phyloP scores from a whole-genome alignment of 2,329 filamentous ascomycete genomes.

The Fusarium sp. region DNA sequence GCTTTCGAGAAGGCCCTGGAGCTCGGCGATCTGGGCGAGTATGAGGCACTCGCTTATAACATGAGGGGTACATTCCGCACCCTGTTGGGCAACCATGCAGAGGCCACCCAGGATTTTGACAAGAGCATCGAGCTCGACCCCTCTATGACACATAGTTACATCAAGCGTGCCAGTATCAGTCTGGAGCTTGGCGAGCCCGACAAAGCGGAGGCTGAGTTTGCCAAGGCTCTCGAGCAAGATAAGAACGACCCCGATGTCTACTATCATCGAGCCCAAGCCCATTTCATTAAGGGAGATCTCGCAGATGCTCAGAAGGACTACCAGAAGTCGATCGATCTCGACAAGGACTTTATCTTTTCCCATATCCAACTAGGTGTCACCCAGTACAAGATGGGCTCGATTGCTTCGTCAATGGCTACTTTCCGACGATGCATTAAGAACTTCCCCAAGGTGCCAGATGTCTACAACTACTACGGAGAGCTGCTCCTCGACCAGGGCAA shows the following conservation, averaged over 20 bases:
- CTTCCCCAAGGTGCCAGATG: constrained; percentile 94
- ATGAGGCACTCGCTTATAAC: constrained; percentile 94
- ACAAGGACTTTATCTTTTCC: constrained; percentile 97
- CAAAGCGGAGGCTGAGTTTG: constrained; percentile 90
- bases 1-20: constrained; percentile 92
- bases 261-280: constrained; percentile 97
- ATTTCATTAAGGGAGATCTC: constrained; percentile 97
- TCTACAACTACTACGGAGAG: constrained; percentile 99
- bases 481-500: constrained; percentile 96
- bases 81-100: constrained; percentile 86
- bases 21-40: constrained; percentile 81
- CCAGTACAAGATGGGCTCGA: constrained; percentile 99
- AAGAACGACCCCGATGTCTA: constrained; percentile 94
- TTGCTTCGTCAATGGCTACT: constrained; percentile 97
- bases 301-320: constrained; percentile 97
- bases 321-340: constrained; percentile 98
- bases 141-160: constrained; percentile 92
- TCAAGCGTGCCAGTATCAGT: constrained; percentile 98
- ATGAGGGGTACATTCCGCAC: constrained; percentile 97
- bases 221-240: constrained; percentile 86
- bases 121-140: constrained; percentile 94
- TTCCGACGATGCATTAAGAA: constrained; percentile 99
- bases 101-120: constrained; percentile 86
- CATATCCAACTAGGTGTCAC: constrained; percentile 99
- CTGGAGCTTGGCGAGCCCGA: constrained; percentile 90